Evolutionary conservation across 805 yeast species (phyloP).

Genomic region (Candida caryicola): DNA sequence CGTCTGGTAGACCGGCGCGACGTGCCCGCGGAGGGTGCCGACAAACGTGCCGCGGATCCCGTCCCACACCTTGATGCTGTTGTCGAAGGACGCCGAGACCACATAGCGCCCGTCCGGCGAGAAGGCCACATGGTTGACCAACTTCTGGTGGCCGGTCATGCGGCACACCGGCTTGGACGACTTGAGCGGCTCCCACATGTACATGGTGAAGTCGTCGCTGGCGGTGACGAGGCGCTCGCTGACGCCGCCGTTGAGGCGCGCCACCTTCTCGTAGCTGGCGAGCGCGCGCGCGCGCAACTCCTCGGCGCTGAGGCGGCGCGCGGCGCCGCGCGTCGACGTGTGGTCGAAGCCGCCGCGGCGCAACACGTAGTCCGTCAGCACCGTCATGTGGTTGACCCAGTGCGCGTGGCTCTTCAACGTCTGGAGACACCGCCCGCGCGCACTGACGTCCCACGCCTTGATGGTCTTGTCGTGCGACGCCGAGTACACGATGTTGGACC

Average conservation of each 20-base stretch:
- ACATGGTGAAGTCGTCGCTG: constrained; percentile 97
- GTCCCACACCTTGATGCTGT: constrained; percentile 94
- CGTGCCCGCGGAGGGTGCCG: constrained; percentile 93
- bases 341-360: constrained; percentile 89
- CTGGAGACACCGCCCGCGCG: constrained; percentile 72
- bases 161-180: constrained; percentile 81
- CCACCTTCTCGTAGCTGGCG: constrained; percentile 59
- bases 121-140: constrained; percentile 92
- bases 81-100: constrained; percentile 93
- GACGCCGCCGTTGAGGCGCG: constrained; percentile 51
- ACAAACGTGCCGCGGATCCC: constrained; percentile 88
- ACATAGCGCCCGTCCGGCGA: constrained; percentile 92
- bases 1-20: constrained; percentile 95
- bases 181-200: constrained; percentile 88
- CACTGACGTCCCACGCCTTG: constrained; percentile 81
- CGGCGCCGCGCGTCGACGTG: constrained; percentile 40
- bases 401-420: constrained; percentile 89
- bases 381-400: constrained; percentile 93
- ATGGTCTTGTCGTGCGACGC: constrained; percentile 95
- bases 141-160: constrained; percentile 96
- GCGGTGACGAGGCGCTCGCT: constrained; percentile 89
- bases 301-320: constrained; percentile 17
- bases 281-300: constrained; percentile 50
- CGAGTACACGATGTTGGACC: constrained; percentile 76
- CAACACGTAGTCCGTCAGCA: constrained; percentile 86